Conservation (phyloP, 2,329 filamentous ascomycete species). For the Fusarium sp. region DNA sequence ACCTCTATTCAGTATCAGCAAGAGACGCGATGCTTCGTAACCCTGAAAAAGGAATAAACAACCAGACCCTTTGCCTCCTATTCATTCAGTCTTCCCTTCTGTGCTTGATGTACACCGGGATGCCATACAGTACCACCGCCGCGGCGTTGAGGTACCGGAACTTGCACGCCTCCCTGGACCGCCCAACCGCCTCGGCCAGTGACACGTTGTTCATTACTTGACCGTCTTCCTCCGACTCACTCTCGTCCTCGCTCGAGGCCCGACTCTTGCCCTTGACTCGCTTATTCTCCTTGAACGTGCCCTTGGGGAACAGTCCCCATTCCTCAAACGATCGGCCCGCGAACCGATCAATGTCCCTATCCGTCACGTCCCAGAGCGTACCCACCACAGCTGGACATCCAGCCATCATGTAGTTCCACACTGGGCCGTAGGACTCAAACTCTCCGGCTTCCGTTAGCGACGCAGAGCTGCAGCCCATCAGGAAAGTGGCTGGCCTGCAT, state of each 20-base stretch:
- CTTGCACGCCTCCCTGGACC: slow-evolving; percentile 80
- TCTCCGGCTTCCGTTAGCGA: slow-evolving; percentile 80
- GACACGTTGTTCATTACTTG: slow-evolving; percentile 55
- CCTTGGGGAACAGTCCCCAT: slow-evolving; percentile 78
- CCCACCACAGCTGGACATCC: slow-evolving; percentile 88
- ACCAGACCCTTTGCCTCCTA: slow-evolving; percentile 12
- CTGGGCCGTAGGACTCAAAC: slow-evolving; percentile 90
- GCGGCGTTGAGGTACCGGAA: slow-evolving; percentile 93
- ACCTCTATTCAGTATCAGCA: slow-evolving; percentile 2
- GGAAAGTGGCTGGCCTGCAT: slow-evolving; percentile 79
- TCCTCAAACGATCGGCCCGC: slow-evolving; percentile 80
- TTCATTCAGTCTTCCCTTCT: slow-evolving; percentile 36
- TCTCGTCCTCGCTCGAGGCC: slow-evolving; percentile 36
- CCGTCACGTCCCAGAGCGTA: slow-evolving; percentile 97
- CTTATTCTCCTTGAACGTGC: slow-evolving; percentile 53
- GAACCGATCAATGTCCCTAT: slow-evolving; percentile 96
- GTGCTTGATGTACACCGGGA: slow-evolving; percentile 81
- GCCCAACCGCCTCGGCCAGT: slow-evolving; percentile 83
- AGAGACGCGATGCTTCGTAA: slow-evolving; percentile 7
- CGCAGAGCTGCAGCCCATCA: slow-evolving; percentile 95
- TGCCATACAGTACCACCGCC: slow-evolving; percentile 92
- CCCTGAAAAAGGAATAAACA: not conserved
- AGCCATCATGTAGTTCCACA: slow-evolving; percentile 90
- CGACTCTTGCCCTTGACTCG: slow-evolving; percentile 43
- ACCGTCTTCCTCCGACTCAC: slow-evolving; percentile 36